phyloP scores from a whole-genome alignment of 2,329 filamentous ascomycete species.

The Ceratocystis diversiconidia region DNA sequence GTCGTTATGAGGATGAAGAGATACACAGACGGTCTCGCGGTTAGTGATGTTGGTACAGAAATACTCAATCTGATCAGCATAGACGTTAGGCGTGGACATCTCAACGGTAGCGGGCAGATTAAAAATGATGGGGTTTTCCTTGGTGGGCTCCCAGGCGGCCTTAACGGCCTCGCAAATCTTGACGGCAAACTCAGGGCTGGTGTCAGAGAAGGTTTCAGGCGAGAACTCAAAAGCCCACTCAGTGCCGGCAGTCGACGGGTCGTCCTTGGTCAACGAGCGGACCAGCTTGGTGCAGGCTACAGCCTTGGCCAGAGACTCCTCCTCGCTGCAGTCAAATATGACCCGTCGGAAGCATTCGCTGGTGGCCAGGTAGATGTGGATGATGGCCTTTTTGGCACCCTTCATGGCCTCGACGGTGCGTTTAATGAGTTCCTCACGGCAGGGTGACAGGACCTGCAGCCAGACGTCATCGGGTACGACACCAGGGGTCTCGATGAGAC shows the following conservation, averaged over 20 bases:
- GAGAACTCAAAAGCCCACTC: constrained; percentile 72
- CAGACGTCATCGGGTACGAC: constrained; percentile 77
- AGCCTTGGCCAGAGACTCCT: constrained; percentile 68
- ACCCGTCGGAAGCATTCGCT: constrained; percentile 89
- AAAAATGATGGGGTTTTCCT: constrained; percentile 77
- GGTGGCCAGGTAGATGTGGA: constrained; percentile 92
- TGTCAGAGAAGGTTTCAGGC: constrained; percentile 84
- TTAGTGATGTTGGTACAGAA: constrained; percentile 79
- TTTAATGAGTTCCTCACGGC: constrained; percentile 77
- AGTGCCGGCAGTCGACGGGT: constrained; percentile 42
- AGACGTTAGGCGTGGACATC: constrained; percentile 86
- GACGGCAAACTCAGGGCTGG: constrained; percentile 67
- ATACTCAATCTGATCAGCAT: constrained; percentile 91
- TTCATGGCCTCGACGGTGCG: constrained; percentile 78
- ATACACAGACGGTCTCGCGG: constrained; percentile 75
- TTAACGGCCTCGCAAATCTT: constrained; percentile 86
- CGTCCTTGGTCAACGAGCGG: constrained; percentile 75
- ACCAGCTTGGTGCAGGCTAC: constrained; percentile 77
- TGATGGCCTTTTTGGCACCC: constrained; percentile 82
- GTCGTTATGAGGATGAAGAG: constrained; percentile 89
- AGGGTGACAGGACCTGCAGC: constrained; percentile 84
- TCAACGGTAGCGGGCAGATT: constrained; percentile 95
- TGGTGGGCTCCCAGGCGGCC: constrained; percentile 74
- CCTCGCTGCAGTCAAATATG: constrained; percentile 75
- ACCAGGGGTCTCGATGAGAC: constrained; percentile 71